Percentiles rank a stretch among this genome's conserved stretches.
These are phyloP conservation scores for Penicillium maclennaniae DNA, from an alignment of 495 filamentous ascomycete species.

Conservation along the genomic window DNA sequence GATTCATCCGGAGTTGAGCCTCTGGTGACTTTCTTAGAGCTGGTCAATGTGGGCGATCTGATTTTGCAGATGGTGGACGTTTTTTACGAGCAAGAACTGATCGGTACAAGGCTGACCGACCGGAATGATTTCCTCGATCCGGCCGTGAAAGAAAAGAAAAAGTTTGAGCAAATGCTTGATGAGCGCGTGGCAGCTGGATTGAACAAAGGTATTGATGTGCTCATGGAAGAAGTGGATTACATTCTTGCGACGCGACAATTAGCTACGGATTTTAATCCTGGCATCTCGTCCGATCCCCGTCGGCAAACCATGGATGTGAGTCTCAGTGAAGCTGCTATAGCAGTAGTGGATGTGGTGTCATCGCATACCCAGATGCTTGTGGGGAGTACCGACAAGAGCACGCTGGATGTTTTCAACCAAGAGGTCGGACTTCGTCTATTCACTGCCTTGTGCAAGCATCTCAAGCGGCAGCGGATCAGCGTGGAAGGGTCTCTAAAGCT, in stretches of 20 bases:
- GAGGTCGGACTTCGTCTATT: constrained; percentile 94
- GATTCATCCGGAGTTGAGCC: constrained; percentile 74
- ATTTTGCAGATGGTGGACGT: constrained; percentile 99
- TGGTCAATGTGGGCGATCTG: constrained; percentile 96
- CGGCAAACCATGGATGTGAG: constrained; percentile 67
- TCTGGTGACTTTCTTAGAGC: constrained; percentile 90
- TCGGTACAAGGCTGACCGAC: constrained; percentile 76
- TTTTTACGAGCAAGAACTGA: constrained; percentile 94
- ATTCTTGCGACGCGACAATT: constrained; percentile 84
- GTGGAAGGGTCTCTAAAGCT: constrained; percentile 87
- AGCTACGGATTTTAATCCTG: constrained; percentile 88
- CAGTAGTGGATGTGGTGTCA: constrained; percentile 78
- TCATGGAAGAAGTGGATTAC: constrained; percentile 98
- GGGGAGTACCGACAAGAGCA: constrained; percentile 92
- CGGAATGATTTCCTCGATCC: constrained; percentile 92
- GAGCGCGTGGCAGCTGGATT: constrained; percentile 93
- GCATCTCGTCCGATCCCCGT: constrained; percentile 41
- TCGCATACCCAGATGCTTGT: constrained; percentile 87
- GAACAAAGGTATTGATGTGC: constrained; percentile 95
- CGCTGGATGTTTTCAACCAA: constrained; percentile 97
- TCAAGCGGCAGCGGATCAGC: constrained; percentile 91
- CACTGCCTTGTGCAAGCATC: constrained; percentile 86
- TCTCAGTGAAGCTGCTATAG: constrained; percentile 69
- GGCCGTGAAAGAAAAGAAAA: constrained; percentile 90
- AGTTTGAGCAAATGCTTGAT: constrained; percentile 98